Base-by-base conservation (phyloP, 2,329 filamentous ascomycete species). In the Ilyonectria mors-panacis region DNA sequence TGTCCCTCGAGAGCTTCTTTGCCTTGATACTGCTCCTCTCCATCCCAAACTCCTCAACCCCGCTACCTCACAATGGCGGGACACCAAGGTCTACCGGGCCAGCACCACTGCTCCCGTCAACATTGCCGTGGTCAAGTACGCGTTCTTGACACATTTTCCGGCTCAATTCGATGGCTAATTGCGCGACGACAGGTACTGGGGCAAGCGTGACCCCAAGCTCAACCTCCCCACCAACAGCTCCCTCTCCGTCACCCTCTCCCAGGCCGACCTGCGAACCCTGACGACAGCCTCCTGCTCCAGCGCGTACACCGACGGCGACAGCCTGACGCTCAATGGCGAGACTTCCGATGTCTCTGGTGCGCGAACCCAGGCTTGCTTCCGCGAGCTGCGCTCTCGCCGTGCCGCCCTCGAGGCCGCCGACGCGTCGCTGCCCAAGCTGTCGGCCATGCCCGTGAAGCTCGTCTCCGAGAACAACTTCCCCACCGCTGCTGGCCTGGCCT, bases 391-490 rank as follows among this genome's bases (percentile, higher is more conserved):
- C 65, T 81, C 90, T 59, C 90, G 96, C 51, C 93, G 96, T 69
- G 87, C 90, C 59, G 85, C 89, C 26, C 86, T 98, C 76, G 96
- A 99, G 82, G 85, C 86, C 39, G 82, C 87, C 68, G 86, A 97
- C 79, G 75, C 90, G 0, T 90, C 89, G 23, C 88, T 97, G n/a
- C 94, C 95, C 48, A 94, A 93, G 81, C 90, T 99, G 64, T 93
- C 94, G 12, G 79, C 86, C 58, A 86, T 93, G 76, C 90, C 93
- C 37, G 89, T 99, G 68, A 93, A 92, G 75, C 92, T 99, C 72
- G 94, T 98, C 63, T 96, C 93, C 64, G 93, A 96, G 85, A 99
- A 99, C 88, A 99, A 99, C 88, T 99, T 99, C 87, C 96, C 96
- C 70, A 99, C 96, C 2, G 96, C 96, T 28, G 96, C 96, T 5